Evolutionary conservation across 768 basidiomycete genomes (phyloP), one percentile per base, ranked within the genome.

Genomic region (Aureoboletus auriporus): DNA sequence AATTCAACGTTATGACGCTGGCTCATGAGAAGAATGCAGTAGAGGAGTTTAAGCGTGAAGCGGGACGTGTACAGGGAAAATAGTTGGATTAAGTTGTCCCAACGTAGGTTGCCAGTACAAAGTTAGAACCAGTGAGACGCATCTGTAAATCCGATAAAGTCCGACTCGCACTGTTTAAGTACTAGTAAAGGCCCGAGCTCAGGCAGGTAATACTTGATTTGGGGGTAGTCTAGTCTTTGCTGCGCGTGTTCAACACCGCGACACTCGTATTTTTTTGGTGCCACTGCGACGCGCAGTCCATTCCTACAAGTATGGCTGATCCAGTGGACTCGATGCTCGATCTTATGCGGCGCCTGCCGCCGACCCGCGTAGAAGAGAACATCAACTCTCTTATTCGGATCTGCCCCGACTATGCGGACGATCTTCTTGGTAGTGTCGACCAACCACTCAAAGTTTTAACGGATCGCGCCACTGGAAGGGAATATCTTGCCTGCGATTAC

Each of bases 271-370:
- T 6, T 23, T 6, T 35, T 11, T 9, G 7, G 16, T 31, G 30
- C 35, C 31, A 40, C 35, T 6, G 5, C 23, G 8, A 43, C 60
- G 44, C 38, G 49, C 11, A 8, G n/a, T 46, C 29, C 38, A 26
- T 26, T 26, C 11, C 41, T 13, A 8, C 28, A 68, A 43, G 20
- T 55, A 87, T 86, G 86, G 74, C 76, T 41, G 90, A 93, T 68
- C 75, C 86, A 50, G 80, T 93, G 40, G 90, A 93, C 61, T 87
- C 90, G 47, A 93, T 95, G 84, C 84, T 98, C 35, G 95, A 98
- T 72, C 80, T 97, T 41, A 88, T 94, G 80, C 82, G 96, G 46
- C 86, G 96, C 13, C 79, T 98, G n/a, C 96, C 96, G 8, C 95
- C 96, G 4, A 89, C 84, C 8, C 74, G 83, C 16, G 86, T 93